Conservation (phyloP, 169 alveolate species). For the Plasmodium gallinaceum region DNA sequence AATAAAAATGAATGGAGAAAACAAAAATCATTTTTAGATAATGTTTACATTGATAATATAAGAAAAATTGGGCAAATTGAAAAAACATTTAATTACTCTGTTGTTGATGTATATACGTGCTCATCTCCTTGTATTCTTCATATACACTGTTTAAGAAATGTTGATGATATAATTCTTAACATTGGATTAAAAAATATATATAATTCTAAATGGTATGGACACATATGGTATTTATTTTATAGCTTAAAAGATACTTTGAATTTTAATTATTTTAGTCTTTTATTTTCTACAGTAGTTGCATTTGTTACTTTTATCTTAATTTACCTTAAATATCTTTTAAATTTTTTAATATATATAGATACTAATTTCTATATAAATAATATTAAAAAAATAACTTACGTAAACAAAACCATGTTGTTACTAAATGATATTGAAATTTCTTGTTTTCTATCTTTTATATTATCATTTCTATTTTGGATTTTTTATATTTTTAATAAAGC, state of each 20-base stretch:
- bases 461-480: constrained; percentile 49
- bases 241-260: constrained; percentile 70
- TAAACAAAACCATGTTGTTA: constrained; percentile 13
- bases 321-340: constrained; percentile 40
- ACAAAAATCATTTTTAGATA: constrained; percentile 42
- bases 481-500: constrained; percentile 51
- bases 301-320: constrained; percentile 33
- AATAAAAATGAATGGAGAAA: constrained; percentile 35
- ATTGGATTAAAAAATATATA: constrained; percentile 66
- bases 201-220: constrained; percentile 57
- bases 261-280: constrained; percentile 60
- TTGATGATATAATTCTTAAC: constrained; percentile 29
- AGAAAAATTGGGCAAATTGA: constrained; percentile 68
- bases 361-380: constrained; percentile 9
- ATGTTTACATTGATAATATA: constrained; percentile 28
- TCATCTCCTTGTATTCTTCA: constrained; percentile 72
- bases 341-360: constrained; percentile 23
- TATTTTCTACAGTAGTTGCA: constrained; percentile 56
- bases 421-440: constrained; percentile 55
- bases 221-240: constrained; percentile 65
- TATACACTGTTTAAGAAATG: constrained; percentile 66
- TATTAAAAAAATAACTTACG: not conserved
- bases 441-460: constrained; percentile 28
- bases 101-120: constrained; percentile 52
- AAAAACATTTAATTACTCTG: constrained; percentile 66